A percentile compares a stretch with the other conserved stretches of the same genome.
phyloP scores from a whole-genome alignment of 1,284 basidiomycete genomes.

The Sporisorium graminicola region DNA sequence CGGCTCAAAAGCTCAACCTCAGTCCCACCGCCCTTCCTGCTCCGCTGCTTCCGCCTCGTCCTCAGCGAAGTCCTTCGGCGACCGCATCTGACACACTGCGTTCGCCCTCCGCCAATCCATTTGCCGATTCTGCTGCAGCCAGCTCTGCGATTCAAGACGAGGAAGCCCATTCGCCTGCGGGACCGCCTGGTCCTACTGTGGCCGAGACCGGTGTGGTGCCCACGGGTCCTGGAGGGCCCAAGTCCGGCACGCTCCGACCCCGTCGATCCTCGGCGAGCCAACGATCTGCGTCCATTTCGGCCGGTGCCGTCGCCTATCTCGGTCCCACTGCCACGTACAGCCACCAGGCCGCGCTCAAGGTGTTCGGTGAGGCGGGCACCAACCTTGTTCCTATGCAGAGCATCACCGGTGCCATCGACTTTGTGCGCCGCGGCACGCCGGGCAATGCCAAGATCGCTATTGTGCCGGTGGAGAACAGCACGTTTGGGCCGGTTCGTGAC shows the following conservation, averaged over 20 bases:
- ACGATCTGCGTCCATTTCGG: conserved; percentile 49
- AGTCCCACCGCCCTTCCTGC: conserved; percentile 42
- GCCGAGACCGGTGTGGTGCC: conserved; percentile 56
- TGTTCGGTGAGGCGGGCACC: conserved; percentile 38
- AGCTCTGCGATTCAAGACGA: conserved; percentile 12
- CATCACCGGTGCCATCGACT: conserved; percentile 52
- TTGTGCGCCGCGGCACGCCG: conserved; percentile 46
- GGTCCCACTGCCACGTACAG: conserved; percentile 52
- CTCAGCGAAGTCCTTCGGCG: conserved; percentile 30
- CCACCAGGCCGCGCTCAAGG: conserved; percentile 50
- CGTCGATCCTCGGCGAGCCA: conserved; percentile 42
- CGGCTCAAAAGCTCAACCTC: conserved; percentile 39
- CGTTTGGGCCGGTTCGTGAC: conserved; percentile 47
- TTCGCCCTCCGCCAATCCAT: conserved; percentile 33
- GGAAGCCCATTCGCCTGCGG: conserved; percentile 12
- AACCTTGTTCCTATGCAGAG: conserved; percentile 53
- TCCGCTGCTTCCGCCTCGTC: conserved; percentile 44
- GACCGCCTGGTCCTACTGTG: conserved; percentile 46
- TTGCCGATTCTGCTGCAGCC: conserved; percentile 22
- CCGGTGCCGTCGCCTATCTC: conserved; percentile 48
- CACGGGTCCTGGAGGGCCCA: conserved; percentile 54
- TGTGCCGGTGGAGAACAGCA: conserved; percentile 51
- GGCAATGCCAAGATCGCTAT: conserved; percentile 53
- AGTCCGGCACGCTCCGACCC: conserved; percentile 48
- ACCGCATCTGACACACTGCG: conserved; percentile 22